phyloP scores from a whole-genome alignment of 164 flowering plant species.

The Paratinospora sagittata region DNA sequence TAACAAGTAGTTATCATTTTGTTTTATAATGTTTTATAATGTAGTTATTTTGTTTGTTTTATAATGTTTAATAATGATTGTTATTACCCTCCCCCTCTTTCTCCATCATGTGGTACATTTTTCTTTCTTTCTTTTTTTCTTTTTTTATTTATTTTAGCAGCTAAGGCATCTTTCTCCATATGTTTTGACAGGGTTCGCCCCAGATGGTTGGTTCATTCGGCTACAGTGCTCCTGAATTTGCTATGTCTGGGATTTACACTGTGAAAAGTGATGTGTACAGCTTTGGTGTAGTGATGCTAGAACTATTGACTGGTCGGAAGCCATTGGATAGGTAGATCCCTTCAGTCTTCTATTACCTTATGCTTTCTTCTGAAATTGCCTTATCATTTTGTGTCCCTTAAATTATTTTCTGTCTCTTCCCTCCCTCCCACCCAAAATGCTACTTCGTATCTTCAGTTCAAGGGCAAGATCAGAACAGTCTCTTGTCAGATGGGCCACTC shows the following conservation, averaged over 20 bases:
- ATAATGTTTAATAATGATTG: no score
- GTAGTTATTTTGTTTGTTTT: no score
- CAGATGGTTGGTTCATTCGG: no score
- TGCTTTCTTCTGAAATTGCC: neutral
- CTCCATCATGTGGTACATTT: no score
- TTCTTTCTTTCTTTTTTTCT: no score
- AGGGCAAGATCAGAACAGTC: slow-evolving; percentile 86
- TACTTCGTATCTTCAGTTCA: slow-evolving; percentile 42
- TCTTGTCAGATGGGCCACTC: slow-evolving; percentile 97
- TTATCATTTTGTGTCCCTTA: slow-evolving; percentile 2
- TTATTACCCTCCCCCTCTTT: no score
- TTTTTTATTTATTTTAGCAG: slow-evolving; percentile 1
- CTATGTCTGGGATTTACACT: slow-evolving; percentile 89
- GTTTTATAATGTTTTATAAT: no score
- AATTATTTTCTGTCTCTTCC: neutral
- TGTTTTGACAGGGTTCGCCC: slow-evolving; percentile 56
- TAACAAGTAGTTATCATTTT: no score
- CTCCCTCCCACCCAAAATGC: slow-evolving; percentile 1
- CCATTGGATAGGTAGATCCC: slow-evolving; percentile 80
- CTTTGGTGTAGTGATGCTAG: slow-evolving; percentile 97
- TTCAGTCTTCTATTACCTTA: neutral
- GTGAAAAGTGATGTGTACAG: slow-evolving; percentile 97
- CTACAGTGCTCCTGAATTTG: slow-evolving; percentile 99
- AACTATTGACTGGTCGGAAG: slow-evolving; percentile 87
- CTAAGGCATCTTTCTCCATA: neutral